These are phyloP conservation scores for Tieghemostelium lacteum DNA, from an alignment of 78 protist genomes.

Conservation along the genomic window DNA sequence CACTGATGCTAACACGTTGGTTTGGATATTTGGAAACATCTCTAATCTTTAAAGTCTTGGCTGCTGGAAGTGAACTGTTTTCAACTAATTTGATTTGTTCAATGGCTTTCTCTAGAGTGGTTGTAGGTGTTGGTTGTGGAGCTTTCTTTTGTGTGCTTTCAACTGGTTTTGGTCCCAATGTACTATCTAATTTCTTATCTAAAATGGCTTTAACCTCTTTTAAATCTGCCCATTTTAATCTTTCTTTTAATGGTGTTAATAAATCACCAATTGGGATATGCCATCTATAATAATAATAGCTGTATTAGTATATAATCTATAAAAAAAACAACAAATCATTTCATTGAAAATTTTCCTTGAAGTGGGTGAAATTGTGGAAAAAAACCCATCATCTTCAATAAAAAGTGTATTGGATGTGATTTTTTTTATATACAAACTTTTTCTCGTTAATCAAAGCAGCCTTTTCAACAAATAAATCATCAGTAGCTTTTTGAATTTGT, in stretches of 20 bases:
- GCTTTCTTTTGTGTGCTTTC: constrained; percentile 19
- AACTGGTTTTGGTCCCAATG: constrained; percentile 51
- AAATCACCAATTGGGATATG: constrained; percentile 71
- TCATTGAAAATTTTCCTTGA: neutral
- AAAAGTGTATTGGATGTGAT: no score
- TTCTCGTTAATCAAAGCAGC: constrained; percentile 32
- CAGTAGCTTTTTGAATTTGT: constrained; percentile 51
- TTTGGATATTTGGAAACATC: constrained; percentile 63
- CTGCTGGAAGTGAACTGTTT: constrained; percentile 49
- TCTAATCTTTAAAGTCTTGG: constrained; percentile 69
- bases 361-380: neutral
- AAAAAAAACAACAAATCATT: neutral
- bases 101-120: constrained; percentile 3
- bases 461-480: constrained; percentile 26
- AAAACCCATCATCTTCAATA: neutral
- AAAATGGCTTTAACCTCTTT: constrained; percentile 35
- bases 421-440: constrained; percentile 12
- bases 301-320: neutral
- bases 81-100: constrained; percentile 45
- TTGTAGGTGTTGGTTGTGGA: neutral
- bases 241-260: constrained; percentile 70
- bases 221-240: constrained; percentile 73
- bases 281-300: constrained; percentile 17
- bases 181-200: constrained; percentile 17
- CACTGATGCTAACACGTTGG: constrained; percentile 83